Conservation (phyloP, 495 filamentous ascomycete genomes). For the Hypoxylon fragiforme region DNA sequence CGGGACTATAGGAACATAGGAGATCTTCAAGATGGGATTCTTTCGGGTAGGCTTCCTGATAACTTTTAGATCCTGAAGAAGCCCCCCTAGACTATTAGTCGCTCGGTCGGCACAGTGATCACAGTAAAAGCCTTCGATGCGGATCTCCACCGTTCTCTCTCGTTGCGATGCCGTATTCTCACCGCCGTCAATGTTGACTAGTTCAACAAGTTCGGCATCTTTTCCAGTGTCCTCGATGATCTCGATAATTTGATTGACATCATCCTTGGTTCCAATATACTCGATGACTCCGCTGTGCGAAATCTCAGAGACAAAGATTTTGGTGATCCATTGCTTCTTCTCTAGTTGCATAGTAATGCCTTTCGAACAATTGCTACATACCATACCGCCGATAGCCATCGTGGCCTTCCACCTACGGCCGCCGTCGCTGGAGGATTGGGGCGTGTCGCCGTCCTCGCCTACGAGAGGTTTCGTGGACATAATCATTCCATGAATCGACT, state of each 20-base stretch:
- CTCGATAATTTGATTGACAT: conserved; percentile 61
- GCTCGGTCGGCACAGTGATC: conserved; percentile 75
- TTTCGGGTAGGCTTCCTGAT: conserved; percentile 48
- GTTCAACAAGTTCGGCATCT: conserved; percentile 64
- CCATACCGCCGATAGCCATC: conserved; percentile 81
- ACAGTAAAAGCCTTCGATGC: conserved; percentile 85
- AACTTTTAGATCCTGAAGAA: conserved; percentile 51
- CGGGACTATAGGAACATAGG: conserved; percentile 70
- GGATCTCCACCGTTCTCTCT: conserved; percentile 65
- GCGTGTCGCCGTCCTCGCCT: conserved; percentile 4
- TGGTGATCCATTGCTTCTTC: conserved; percentile 63
- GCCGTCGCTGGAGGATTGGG: background rate
- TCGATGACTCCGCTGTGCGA: conserved; percentile 71
- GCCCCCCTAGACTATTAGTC: conserved; percentile 43
- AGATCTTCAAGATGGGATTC: conserved; percentile 68
- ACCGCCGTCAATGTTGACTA: conserved; percentile 38
- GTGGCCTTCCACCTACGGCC: conserved; percentile 55
- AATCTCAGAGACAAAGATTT: conserved; percentile 70
- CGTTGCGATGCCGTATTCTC: conserved; percentile 23
- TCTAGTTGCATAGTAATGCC: conserved; percentile 66
- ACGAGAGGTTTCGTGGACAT: conserved; percentile 17
- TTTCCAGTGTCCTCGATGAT: conserved; percentile 82
- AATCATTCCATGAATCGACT: conserved; percentile 4
- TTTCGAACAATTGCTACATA: conserved; percentile 74
- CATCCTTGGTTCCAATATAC: conserved; percentile 57